A percentile compares a stretch with the other conserved stretches of the same genome.
Evolutionary conservation across 1,284 basidiomycete species (phyloP).

Genomic region (Trametes versicolor): DNA sequence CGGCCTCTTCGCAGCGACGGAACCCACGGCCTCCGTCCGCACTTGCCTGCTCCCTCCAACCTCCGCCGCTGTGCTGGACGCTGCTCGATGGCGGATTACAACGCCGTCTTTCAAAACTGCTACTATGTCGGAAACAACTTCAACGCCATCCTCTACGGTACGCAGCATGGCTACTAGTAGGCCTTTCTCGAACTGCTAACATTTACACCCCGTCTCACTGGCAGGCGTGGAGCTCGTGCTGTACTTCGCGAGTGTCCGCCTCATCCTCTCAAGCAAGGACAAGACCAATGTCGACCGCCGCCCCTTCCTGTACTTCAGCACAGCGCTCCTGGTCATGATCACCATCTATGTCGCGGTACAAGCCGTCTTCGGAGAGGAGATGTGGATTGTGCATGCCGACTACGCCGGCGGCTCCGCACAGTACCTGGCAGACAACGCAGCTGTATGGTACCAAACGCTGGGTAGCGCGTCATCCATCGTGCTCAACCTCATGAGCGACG

Average conservation of each 20-base stretch:
- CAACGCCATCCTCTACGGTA: conserved; percentile 22
- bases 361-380: conserved; percentile 31
- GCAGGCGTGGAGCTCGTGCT: conserved; percentile 28
- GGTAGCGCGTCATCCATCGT: conserved; percentile 27
- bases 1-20: not conserved
- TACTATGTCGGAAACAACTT: conserved; percentile 23
- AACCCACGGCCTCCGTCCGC: not conserved
- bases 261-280: conserved; percentile 11
- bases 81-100: conserved; percentile 12
- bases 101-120: conserved; percentile 21
- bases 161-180: not conserved
- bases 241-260: conserved; percentile 20
- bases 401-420: conserved; percentile 28
- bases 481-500: conserved; percentile 29
- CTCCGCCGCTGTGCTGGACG: not conserved
- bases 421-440: conserved; percentile 26
- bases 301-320: conserved; percentile 30
- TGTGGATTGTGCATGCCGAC: conserved; percentile 33
- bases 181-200: not conserved
- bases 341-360: conserved; percentile 31
- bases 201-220: not conserved
- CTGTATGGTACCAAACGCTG: conserved; percentile 35
- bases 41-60: not conserved
- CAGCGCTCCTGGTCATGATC: conserved; percentile 25
- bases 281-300: conserved; percentile 13